phyloP scores from a whole-genome alignment of 2,329 filamentous ascomycete species.

The Colletotrichum plurivorum region DNA sequence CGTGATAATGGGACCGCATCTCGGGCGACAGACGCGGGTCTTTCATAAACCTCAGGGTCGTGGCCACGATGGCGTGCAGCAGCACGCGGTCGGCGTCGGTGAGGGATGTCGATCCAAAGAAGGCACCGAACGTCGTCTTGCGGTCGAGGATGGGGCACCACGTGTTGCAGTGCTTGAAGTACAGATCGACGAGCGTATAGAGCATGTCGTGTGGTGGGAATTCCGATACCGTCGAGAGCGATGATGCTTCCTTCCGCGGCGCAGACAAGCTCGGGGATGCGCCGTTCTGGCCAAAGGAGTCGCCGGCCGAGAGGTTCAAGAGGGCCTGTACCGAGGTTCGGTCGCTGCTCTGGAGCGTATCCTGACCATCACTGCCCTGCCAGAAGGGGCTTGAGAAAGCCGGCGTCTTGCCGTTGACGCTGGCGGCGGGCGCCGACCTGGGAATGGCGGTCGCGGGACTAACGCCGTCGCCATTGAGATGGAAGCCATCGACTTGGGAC shows the following conservation, averaged over 20 bases:
- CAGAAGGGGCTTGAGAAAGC: constrained; percentile 54
- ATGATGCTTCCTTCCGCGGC: constrained; percentile 45
- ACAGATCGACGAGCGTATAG: constrained; percentile 72
- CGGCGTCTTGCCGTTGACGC: constrained; percentile 55
- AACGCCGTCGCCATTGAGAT: constrained; percentile 42
- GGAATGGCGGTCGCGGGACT: constrained; percentile 42
- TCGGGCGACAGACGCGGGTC: constrained; percentile 55
- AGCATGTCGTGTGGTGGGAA: constrained; percentile 73
- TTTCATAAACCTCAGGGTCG: constrained; percentile 58
- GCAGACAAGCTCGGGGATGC: constrained; percentile 16
- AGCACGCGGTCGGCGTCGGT: constrained; percentile 57
- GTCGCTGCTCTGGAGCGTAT: constrained; percentile 41
- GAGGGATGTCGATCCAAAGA: constrained; percentile 58
- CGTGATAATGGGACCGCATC: constrained; percentile 56
- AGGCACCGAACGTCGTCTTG: constrained; percentile 56
- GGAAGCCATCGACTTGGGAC: constrained; percentile 47
- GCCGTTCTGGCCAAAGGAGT: constrained; percentile 33
- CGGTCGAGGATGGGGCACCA: constrained; percentile 66
- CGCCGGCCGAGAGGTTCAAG: constrained; percentile 39
- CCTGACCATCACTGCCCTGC: constrained; percentile 49
- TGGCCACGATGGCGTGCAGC: constrained; percentile 60
- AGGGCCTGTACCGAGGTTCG: constrained; percentile 43
- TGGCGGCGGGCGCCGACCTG: constrained; percentile 42
- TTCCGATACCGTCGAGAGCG: constrained; percentile 58
- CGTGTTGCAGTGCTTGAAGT: constrained; percentile 75